Conservation (phyloP, 73 alveolate species). For the Paramecium sexaurelia region DNA sequence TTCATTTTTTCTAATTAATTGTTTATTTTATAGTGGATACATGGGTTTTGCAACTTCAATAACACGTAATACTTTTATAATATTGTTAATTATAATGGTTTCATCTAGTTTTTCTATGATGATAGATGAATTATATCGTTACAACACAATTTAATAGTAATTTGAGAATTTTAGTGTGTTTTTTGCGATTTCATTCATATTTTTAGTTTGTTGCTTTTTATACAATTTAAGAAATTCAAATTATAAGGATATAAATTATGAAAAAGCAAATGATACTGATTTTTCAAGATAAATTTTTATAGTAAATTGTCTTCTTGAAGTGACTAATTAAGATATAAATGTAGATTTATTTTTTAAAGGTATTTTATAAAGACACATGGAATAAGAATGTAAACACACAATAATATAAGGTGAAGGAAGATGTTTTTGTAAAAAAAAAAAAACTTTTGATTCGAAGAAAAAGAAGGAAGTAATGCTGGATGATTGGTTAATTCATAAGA, state of each 20-base stretch:
- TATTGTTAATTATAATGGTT: neutral
- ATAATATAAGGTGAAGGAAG: constrained; percentile 19
- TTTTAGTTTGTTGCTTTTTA: neutral
- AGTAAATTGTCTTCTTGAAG: neutral
- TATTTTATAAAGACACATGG: constrained; percentile 36
- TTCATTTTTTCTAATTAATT: neutral
- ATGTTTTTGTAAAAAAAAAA: constrained; percentile 61
- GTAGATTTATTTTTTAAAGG: constrained; percentile 17
- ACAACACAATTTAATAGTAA: neutral
- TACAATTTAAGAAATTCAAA: constrained; percentile 12
- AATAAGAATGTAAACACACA: neutral
- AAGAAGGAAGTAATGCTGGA: constrained; percentile 51
- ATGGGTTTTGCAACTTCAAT: constrained; percentile 9
- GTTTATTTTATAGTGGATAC: neutral
- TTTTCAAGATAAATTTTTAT: neutral
- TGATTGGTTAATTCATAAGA: constrained; percentile 6
- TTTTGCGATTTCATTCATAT: neutral
- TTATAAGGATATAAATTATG: neutral
- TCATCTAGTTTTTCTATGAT: constrained; percentile 21
- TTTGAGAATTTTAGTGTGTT: constrained; percentile 10
- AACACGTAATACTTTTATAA: neutral
- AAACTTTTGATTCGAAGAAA: constrained; percentile 53
- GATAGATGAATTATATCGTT: constrained; percentile 5
- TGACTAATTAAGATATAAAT: neutral
- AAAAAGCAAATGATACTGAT: neutral